Evolutionary conservation across 495 filamentous ascomycete genomes (phyloP).

Genomic region (Penicillium silybi): DNA sequence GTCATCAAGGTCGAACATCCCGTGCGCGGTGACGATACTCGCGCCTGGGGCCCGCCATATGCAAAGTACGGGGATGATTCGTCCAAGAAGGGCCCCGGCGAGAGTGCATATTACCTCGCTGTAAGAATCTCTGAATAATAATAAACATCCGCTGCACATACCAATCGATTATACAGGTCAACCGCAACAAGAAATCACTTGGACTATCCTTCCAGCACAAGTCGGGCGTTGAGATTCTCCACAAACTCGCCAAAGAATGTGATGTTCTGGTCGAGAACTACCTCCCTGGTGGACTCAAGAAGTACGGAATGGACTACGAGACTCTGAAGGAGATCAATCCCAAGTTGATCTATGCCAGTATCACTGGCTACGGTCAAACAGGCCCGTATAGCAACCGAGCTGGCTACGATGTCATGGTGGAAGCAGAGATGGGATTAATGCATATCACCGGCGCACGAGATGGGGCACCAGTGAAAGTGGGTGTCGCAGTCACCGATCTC

Average conservation of each 20-base stretch:
- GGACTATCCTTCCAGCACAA: conserved; percentile 85
- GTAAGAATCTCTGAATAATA: conserved; percentile 46
- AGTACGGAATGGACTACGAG: conserved; percentile 84
- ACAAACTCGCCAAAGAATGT: conserved; percentile 75
- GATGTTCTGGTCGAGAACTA: conserved; percentile 98
- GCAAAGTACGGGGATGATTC: conserved; percentile 62
- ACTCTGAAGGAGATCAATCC: conserved; percentile 79
- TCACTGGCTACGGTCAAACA: conserved; percentile 82
- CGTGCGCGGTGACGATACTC: conserved; percentile 83
- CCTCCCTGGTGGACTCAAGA: conserved; percentile 82
- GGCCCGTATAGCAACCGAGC: conserved; percentile 86
- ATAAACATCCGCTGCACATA: not conserved
- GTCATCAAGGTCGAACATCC: conserved; percentile 98
- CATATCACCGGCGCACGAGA: conserved; percentile 90
- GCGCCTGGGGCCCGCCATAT: conserved; percentile 95
- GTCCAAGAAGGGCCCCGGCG: conserved; percentile 67
- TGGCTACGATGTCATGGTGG: conserved; percentile 99
- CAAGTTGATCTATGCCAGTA: conserved; percentile 61
- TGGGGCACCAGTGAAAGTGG: conserved; percentile 93
- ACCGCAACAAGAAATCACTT: conserved; percentile 94
- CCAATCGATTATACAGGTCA: conserved; percentile 55
- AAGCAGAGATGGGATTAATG: conserved; percentile 97
- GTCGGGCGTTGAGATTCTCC: conserved; percentile 78
- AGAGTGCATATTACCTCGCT: conserved; percentile 90
- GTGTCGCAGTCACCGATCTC: conserved; percentile 92